Base-by-base conservation (phyloP, 305 asterid species). In the Rubia tinctorum region DNA sequence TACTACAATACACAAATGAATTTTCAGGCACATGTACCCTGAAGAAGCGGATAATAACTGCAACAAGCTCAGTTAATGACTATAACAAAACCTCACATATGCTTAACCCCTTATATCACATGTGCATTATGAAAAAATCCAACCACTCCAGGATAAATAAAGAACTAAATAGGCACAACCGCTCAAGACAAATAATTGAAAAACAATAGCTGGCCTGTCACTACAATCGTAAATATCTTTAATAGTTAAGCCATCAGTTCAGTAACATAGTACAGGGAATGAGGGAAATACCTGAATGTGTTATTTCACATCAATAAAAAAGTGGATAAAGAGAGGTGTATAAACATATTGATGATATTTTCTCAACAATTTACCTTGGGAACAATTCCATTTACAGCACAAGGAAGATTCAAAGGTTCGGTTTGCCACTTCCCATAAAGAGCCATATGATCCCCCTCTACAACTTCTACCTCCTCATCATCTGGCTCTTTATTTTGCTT, bases 341-440 rank as follows among this genome's bases (percentile, higher is more conserved):
- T 45, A 62, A 17, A 27, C 45, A 15, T 51, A 22, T 68, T 69
- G 68, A 39, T 42, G 69, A 68, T 42, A 51, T 17, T 66, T 42
- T 66, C 8, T 44, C 8, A n/a, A 73, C 2, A 34, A 61, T 75
- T 75, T 78, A 95, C 99, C 98, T 84, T 90, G 68, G 99, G 99
- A 68, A 95, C 99, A 76, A 92, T 85, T 75, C 99, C 99, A 76
- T 89, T 81, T 69, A 86, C 90, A 77, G 99, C 97, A 66, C 13
- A 86, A 78, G 99, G 97, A 82, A 95, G 96, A 75, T 74, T 79
- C 59, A 92, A 81, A 10, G 93, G 90, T 82, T 84, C 92, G 6
- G 96, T 95, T 82, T 95, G 99, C 99, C 99, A 95, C 88, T 87
- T 87, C 66, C 98, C 99, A 75, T 84, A 95, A 72, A 95, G 92